Base-by-base conservation (phyloP, 2,329 filamentous ascomycete species). In the Colletotrichum sp. region DNA sequence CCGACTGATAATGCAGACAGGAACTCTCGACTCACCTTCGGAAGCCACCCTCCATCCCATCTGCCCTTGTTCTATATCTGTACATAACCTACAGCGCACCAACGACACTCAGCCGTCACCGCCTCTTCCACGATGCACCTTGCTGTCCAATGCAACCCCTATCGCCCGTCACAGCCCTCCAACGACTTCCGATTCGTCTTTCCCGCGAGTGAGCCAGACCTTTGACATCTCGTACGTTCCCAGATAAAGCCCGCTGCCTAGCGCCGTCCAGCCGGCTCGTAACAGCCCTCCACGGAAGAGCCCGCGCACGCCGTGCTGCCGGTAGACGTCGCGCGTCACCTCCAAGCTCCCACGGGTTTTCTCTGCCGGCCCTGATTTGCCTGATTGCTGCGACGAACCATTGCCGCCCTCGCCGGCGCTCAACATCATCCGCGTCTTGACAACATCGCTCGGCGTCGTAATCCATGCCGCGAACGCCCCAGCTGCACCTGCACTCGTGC, bases 371-470 rank as follows among this genome's bases (percentile, higher is more conserved):
- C 26, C 9, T 24, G 66, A 26, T 43, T 64, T n/a, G 5, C 67
- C 57, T 24, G 12, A n/a, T 28, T 32, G 74, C n/a, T 74, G 38
- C 18, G 61, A 36, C 24, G 61, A n/a, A 30, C 28, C 36, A 26
- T 74, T 48, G 60, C 71, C 66, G 21, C 78, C 82, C 26, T 85
- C 82, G 16, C 86, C 88, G 2, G 92, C 92, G 34, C 90, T 88
- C 30, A 98, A 87, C 96, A 98, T 98, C 85, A 98, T 94, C 66
- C 95, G 87, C 78, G 96, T 98, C 87, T 98, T 98, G 28, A 98
- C 91, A 12, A 98, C 95, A 83, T 98, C 96, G 71, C 96, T 92
- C 0, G 96, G 96, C 67, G 96, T 98, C 2, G 96, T 98, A n/a
- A 97, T 83, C 12, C 94, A 90, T 1, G 96, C 94, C 0, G 95